Evolutionary conservation across 2,329 filamentous ascomycete species (phyloP), one percentile per base, ranked within the genome.

Genomic region (Daldinia sp.): DNA sequence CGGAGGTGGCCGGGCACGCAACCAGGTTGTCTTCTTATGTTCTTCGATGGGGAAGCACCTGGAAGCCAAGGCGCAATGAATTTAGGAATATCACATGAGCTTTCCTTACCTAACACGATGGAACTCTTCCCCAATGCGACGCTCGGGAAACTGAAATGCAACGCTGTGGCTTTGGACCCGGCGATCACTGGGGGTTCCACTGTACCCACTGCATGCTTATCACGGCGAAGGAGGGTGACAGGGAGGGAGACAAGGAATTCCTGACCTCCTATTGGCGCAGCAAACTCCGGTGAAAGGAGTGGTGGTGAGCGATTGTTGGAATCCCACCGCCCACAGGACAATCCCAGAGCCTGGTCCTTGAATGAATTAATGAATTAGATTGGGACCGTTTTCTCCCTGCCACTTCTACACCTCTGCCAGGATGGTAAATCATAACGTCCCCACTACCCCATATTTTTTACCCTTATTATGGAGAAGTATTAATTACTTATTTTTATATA

Each of bases 41-140:
- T 48, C 39, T 50, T 25, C 47, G 60, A 58, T 56, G 64, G 61
- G 15, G 23, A 17, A 19, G 52, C 37, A 43, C 54, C 43, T 56
- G 25, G 63, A 61, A n/a, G 58, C 58, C 61, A 60, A 65, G 61
- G 35, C 49, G 30, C 50, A 58, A 63, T 61, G 63, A 68, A 68
- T 66, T 63, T 65, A 63, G 59, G 65, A 67, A 66, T 66, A 63
- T 68, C 65, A 68, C 65, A 68, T 68, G 65, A 68, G 49, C 65
- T 68, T 64, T 62, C 62, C 65, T 63, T 63, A 66, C 65, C 59
- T 68, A 67, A 61, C 64, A 63, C 62, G 57, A 67, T 67, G 62
- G 48, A 35, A 52, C 55, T 55, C 53, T 55, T n/a, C n/a, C 62
- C 65, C 59, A 63, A 61, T 68, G 57, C 65, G 41, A 65, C 62